These are phyloP conservation scores for Collybia sordida DNA, from an alignment of 768 basidiomycete genomes.

Conservation along the genomic window DNA sequence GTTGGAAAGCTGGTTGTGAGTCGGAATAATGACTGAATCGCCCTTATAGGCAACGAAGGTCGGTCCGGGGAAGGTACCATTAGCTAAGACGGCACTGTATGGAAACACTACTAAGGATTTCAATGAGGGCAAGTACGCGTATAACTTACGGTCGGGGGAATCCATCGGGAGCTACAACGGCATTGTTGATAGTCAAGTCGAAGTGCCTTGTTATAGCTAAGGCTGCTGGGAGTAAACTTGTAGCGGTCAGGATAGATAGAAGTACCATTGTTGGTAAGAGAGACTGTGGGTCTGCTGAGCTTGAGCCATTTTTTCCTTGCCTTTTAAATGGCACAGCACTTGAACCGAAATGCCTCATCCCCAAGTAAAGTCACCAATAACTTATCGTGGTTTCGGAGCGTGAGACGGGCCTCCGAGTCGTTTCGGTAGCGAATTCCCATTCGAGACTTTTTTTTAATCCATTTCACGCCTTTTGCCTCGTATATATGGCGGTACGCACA, in stretches of 20 bases:
- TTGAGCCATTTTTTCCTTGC: background rate
- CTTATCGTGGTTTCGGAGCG: background rate
- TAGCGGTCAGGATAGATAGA: conserved; percentile 10
- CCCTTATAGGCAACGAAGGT: conserved; percentile 18
- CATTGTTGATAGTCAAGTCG: conserved; percentile 15
- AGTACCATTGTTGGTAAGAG: conserved; percentile 12
- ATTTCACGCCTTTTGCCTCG: background rate
- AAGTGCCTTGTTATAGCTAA: conserved; percentile 16
- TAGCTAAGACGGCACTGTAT: conserved; percentile 16
- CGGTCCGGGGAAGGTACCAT: conserved; percentile 21
- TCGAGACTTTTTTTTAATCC: background rate
- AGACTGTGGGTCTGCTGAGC: background rate
- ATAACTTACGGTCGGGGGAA: conserved; percentile 13
- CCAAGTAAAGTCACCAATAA: conserved; percentile 10
- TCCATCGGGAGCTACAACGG: conserved; percentile 15
- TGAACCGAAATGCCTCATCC: conserved; percentile 15
- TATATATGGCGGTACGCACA: too few species aligned
- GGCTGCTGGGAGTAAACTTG: conserved; percentile 15
- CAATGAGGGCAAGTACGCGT: too few species aligned
- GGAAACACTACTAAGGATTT: too few species aligned
- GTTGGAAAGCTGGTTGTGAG: conserved; percentile 17
- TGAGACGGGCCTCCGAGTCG: conserved; percentile 2
- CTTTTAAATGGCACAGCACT: conserved; percentile 13
- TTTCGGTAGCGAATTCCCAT: conserved; percentile 16
- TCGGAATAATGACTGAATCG: conserved; percentile 21